Evolutionary conservation across 345 rosid species (phyloP), one percentile per base, ranked within the genome.

Genomic region (Iberis pinnata): DNA sequence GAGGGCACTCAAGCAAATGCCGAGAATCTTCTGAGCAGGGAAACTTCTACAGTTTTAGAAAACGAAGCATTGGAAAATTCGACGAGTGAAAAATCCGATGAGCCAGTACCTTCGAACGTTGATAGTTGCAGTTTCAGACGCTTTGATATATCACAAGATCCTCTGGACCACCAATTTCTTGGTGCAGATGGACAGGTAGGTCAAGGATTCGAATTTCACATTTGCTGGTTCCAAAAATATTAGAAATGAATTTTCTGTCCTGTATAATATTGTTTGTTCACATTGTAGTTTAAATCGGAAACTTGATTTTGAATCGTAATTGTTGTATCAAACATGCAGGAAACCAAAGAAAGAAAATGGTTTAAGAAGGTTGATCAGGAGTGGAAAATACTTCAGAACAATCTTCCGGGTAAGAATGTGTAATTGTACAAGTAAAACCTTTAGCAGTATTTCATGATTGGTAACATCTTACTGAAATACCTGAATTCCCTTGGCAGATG

Each of bases 321-420:
- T 45, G 36, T 61, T n/a, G 9, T 49, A 46, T 41, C 47, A 48
- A 56, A 50, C 57, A 55, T 71, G 68, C 84, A 93, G 99, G 67
- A 48, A 50, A 80, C 73, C 71, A 73, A 72, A 60, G 85, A 83
- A 67, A 80, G 97, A 75, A 74, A 77, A 71, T 93, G 97, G 97
- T 58, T 86, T 37, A 88, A 78, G 80, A 93, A 93, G 80, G 84
- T 93, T 58, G 94, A 93, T 67, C 99, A 88, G 70, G 97, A 86
- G 60, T 93, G 97, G 97, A 82, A 67, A 73, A 83, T 93, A 72
- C 94, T 93, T 68, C 95, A 88, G 70, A 86, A 83, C 77, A 92
- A 85, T 71, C 84, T 92, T 37, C 97, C 97, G 8, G 99, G 99
- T 88, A 77, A 76, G 78, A 25, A 25, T 47, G 29, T 26, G 5